Evolutionary conservation across 345 rosid genomes (phyloP).

Genomic region (Rhizophora apiculata): DNA sequence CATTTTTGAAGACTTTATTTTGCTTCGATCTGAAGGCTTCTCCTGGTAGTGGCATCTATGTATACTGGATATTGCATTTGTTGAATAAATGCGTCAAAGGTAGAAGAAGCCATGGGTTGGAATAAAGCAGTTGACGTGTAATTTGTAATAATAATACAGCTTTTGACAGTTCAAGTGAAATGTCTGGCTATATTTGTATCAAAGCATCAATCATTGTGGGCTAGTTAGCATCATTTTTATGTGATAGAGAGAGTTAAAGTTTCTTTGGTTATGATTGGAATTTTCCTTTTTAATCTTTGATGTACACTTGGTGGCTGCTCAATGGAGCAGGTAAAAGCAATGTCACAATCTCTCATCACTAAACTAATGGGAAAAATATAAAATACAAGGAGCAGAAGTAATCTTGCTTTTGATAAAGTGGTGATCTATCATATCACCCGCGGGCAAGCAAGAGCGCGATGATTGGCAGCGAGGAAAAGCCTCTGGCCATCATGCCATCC

Average conservation of each 20-base stretch:
- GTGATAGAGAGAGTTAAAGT: neutral
- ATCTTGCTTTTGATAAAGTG: slow-evolving; percentile 12
- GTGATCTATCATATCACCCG: neutral
- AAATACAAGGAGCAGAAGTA: neutral
- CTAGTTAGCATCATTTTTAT: slow-evolving; percentile 12
- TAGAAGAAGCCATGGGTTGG: neutral
- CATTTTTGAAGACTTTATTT: slow-evolving; percentile 14
- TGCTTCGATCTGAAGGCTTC: slow-evolving; percentile 9
- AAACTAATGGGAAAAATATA: neutral
- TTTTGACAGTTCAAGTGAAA: slow-evolving; percentile 21
- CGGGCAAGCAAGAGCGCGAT: slow-evolving; percentile 10
- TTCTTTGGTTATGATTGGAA: neutral
- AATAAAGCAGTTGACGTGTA: slow-evolving; percentile 20
- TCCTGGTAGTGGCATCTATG: slow-evolving; percentile 6
- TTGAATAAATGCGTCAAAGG: slow-evolving; percentile 22
- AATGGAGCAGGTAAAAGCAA: slow-evolving; percentile 5
- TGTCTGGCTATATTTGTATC: slow-evolving; percentile 12
- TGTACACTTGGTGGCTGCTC: neutral
- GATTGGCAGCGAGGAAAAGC: slow-evolving; percentile 1
- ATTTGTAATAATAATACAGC: neutral
- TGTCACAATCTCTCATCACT: neutral
- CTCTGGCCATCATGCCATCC: neutral
- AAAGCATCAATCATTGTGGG: slow-evolving; percentile 13
- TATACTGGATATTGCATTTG: slow-evolving; percentile 29
- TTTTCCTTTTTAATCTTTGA: neutral